Evolutionary conservation across 495 filamentous ascomycete species (phyloP), one percentile per base, ranked within the genome.

Genomic region (Annulohypoxylon moriforme): DNA sequence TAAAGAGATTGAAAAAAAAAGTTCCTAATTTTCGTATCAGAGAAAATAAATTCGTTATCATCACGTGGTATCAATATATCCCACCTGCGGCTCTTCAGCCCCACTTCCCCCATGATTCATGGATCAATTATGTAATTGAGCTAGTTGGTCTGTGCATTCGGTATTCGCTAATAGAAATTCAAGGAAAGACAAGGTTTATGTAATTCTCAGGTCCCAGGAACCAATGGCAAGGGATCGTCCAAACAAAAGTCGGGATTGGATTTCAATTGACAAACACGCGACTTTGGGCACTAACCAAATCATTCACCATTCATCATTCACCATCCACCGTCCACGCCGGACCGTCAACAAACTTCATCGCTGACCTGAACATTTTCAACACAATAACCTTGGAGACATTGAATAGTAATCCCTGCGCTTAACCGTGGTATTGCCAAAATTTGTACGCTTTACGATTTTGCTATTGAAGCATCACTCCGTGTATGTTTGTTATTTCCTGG

Each of bases 11-110:
- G 24, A 60, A 65, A 73, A 77, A 76, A 75, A 78, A 69, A 72
- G 57, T 36, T 62, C 62, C 7, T 18, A 18, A 42, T 62, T 58
- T 33, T 36, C 69, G 8, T 64, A 72, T 72, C 64, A 29, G 18
- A 53, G 29, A 52, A 24, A 25, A 13, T 13, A 29, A 53, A 47
- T 22, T 24, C 5, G 66, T 66, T 70, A 72, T 68, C 72, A 64
- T 68, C 69, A 72, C 69, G 69, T 72, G 69, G 18, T 40, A 57
- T 2, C n/a, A 57, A 16, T 1, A 49, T 40, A n/a, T 72, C 31
- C 34, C 42, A 25, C n/a, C 65, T 71, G 68, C 60, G 69, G 69
- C 69, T 72, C 69, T 72, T 67, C 47, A 68, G 64, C 64, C 69
- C 69, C 69, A 56, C 25, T 40, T 44, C 22, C 22, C 24, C 24